phyloP scores from a whole-genome alignment of 2,329 filamentous ascomycete genomes.

The Sporothrix brunneoviolacea region DNA sequence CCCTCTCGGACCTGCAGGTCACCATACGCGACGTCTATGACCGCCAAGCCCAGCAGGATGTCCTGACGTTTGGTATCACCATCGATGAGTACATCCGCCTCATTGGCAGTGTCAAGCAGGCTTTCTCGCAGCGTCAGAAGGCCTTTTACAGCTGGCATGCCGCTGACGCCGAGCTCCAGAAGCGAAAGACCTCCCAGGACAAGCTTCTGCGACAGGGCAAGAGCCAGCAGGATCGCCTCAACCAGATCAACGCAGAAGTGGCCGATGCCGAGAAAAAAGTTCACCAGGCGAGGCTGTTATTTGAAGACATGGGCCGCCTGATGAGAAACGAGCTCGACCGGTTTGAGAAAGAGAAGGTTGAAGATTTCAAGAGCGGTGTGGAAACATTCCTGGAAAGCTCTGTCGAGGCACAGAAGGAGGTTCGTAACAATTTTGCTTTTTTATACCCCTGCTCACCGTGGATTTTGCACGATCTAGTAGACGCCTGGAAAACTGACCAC shows the following conservation, averaged over 20 bases:
- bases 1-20: slow-evolving; percentile 85
- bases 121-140: slow-evolving; percentile 88
- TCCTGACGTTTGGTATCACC: slow-evolving; percentile 91
- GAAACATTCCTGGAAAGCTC: slow-evolving; percentile 97
- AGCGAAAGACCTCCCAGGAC: slow-evolving; percentile 82
- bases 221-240: slow-evolving; percentile 90
- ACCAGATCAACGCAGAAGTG: slow-evolving; percentile 87
- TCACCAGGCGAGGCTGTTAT: slow-evolving; percentile 80
- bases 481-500: slow-evolving; percentile 21
- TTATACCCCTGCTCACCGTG: no score
- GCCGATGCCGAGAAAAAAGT: slow-evolving; percentile 91
- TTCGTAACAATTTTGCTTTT: no score
- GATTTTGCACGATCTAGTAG: neutral
- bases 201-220: slow-evolving; percentile 93
- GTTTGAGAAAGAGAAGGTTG: slow-evolving; percentile 95
- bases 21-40: slow-evolving; percentile 94
- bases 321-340: slow-evolving; percentile 88
- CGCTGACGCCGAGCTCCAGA: slow-evolving; percentile 83
- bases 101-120: slow-evolving; percentile 90
- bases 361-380: slow-evolving; percentile 97
- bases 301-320: slow-evolving; percentile 94
- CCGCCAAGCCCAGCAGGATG: slow-evolving; percentile 92
- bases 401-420: slow-evolving; percentile 98
- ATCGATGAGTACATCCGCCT: slow-evolving; percentile 97
- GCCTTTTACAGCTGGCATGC: slow-evolving; percentile 91